Percentiles rank a stretch among this genome's conserved stretches.
Conservation (phyloP, 352 stramenopile species). For the Pythium dissotocum region DNA sequence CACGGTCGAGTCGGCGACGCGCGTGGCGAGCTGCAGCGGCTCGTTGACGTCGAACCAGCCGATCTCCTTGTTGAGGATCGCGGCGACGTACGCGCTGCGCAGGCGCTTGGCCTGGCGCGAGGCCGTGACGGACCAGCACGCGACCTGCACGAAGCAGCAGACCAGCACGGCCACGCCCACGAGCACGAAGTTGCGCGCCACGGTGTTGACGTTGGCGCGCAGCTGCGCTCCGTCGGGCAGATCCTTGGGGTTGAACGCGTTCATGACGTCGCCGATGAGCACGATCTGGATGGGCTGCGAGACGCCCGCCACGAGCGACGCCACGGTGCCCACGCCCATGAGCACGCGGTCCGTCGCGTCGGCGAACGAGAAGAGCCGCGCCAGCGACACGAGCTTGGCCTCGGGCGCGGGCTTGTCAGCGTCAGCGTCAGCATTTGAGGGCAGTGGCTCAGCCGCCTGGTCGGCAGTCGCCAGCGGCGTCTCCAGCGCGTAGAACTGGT, state of each 20-base stretch:
- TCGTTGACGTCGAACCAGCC: conserved; percentile 32
- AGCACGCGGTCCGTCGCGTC: conserved; percentile 55
- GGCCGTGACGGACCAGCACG: conserved; percentile 52
- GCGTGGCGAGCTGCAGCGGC: conserved; percentile 32
- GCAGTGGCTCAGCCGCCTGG: background rate
- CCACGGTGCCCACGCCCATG: conserved; percentile 53
- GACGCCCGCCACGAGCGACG: conserved; percentile 43
- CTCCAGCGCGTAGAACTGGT: conserved; percentile 7
- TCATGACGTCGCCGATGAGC: conserved; percentile 72
- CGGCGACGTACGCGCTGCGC: conserved; percentile 28
- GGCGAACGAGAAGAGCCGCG: conserved; percentile 55
- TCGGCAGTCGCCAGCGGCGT: background rate
- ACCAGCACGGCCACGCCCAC: conserved; percentile 57
- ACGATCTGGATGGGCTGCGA: conserved; percentile 72
- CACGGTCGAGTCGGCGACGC: conserved; percentile 35
- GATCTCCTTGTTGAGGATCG: conserved; percentile 36
- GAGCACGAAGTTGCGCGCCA: conserved; percentile 58
- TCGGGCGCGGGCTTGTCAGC: background rate
- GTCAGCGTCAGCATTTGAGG: background rate
- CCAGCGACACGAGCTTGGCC: conserved; percentile 43
- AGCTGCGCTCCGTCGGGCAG: conserved; percentile 32
- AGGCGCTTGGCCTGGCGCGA: conserved; percentile 39
- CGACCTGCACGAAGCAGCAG: conserved; percentile 52
- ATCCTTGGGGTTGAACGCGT: conserved; percentile 63
- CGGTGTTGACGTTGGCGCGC: conserved; percentile 33